Base-by-base conservation (phyloP, 2,329 filamentous ascomycete species). In the Phaeosphaeriaceae sp. region DNA sequence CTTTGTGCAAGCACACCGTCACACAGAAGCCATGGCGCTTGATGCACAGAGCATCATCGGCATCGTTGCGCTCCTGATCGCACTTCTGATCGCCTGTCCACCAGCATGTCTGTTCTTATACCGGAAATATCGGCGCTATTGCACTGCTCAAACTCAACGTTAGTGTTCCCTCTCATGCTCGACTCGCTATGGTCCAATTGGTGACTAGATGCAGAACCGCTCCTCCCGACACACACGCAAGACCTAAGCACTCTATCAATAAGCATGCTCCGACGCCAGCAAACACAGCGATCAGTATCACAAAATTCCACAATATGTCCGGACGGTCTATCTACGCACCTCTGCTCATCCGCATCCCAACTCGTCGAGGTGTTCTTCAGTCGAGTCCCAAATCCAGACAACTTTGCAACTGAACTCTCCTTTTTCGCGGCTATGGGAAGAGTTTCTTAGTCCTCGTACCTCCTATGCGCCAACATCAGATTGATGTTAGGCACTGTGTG, bases 41-140 rank as follows among this genome's bases (percentile, higher is more conserved):
- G 45, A 48, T n/a, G n/a, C 55, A 7, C 57, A 56, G 36, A 56
- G 53, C 20, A 60, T 58, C 36, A 58, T 63, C 20, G 61, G 49
- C 9, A 20, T 63, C 17, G 36, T 63, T 9, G 48, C 61, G 10
- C 46, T 63, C 13, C 17, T 60, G 1, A 45, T 58, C 3, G 33
- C 61, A 15, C 46, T 63, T 11, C 17, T 60, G 1, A 45, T 58
- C 3, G 33, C 54, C 17, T 54, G 50, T 40, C 61, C 61, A 48
- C 57, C 61, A 19, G 53, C 61, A 40, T 40, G 2, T n/a, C 15
- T 40, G 36, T 15, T 40, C 17, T 15, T 40, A n/a, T 40, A 40
- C 36, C 17, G 7, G 17, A 13, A n/a, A 4, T 15, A n/a, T 7
- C 36, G 4, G n/a, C 36, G 17, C 2, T 40, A 40, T 40, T 15